phyloP scores from a whole-genome alignment of 2,329 filamentous ascomycete species.

The Exophiala lecanii-corni region DNA sequence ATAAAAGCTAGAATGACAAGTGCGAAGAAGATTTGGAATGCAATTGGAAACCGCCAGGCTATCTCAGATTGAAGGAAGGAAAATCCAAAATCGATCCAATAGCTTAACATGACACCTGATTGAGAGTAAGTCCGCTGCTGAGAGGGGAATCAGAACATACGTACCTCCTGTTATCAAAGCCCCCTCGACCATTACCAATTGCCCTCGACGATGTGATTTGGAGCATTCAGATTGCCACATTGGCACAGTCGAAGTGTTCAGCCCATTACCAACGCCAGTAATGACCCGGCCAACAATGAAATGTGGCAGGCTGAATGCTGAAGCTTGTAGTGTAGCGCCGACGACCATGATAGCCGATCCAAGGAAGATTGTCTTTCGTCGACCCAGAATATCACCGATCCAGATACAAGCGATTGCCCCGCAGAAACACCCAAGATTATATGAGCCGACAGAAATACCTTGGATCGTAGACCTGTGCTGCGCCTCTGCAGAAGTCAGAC shows the following conservation, averaged over 20 bases:
- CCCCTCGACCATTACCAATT: conserved; percentile 49
- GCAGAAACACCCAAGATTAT: conserved; percentile 49
- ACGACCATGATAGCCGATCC: conserved; percentile 40
- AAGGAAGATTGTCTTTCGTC: conserved; percentile 40
- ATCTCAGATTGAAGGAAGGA: conserved; percentile 48
- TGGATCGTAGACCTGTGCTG: conserved; percentile 25
- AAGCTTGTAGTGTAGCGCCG: conserved; percentile 40
- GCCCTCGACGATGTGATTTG: conserved; percentile 47
- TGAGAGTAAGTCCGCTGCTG: not conserved
- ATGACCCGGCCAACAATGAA: conserved; percentile 47
- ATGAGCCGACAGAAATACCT: conserved; percentile 34
- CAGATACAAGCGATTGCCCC: conserved; percentile 49
- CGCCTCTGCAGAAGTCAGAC: conserved; percentile 11
- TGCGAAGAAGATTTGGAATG: conserved; percentile 45
- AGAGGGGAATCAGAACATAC: not conserved
- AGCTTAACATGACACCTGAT: conserved; percentile 1
- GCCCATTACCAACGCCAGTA: conserved; percentile 33
- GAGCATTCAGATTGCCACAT: conserved; percentile 44
- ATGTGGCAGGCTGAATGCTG: conserved; percentile 38
- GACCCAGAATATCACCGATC: conserved; percentile 46
- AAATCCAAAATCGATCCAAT: conserved; percentile 43
- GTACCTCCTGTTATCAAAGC: conserved; percentile 29
- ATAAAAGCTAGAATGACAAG: conserved; percentile 51
- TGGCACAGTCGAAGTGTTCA: conserved; percentile 38
- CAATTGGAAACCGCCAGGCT: conserved; percentile 53